A percentile compares a stretch with the other conserved stretches of the same genome.
Evolutionary conservation across 73 alveolate species (phyloP).

Genomic region (Paramecium caudatum): DNA sequence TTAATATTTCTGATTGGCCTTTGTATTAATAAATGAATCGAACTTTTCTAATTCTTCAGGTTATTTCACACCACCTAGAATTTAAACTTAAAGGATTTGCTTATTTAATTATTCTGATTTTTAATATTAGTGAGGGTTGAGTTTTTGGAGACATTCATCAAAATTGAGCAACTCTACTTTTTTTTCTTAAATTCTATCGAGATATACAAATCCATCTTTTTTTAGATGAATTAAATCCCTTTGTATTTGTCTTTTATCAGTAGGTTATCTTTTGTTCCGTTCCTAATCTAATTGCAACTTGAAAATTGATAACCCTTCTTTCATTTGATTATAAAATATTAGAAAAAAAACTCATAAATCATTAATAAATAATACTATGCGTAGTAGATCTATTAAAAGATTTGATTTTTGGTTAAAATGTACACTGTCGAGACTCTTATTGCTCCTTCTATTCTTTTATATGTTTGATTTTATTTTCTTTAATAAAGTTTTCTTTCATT

Average conservation of each 20-base stretch:
- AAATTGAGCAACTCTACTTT: conserved; percentile 2
- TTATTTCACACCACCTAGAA: conserved; percentile 26
- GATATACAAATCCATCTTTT: conserved; percentile 14
- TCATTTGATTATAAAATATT: too few relatives aligned
- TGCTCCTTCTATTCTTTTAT: conserved; percentile 7
- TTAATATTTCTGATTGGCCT: neutral
- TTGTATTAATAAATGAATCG: neutral
- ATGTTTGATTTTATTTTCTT: conserved; percentile 53
- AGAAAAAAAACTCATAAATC: too few relatives aligned
- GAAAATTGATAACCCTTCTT: neutral
- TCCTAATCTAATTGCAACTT: neutral
- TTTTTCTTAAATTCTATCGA: neutral
- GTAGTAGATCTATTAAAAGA: conserved; percentile 32
- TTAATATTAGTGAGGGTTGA: conserved; percentile 23
- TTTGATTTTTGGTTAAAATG: conserved; percentile 53
- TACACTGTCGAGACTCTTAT: conserved; percentile 12
- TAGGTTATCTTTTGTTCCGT: neutral
- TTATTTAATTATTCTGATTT: conserved; percentile 4
- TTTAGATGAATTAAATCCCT: neutral
- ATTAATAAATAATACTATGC: conserved; percentile 13
- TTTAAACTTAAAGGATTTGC: neutral
- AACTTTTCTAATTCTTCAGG: neutral
- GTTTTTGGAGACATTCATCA: neutral
- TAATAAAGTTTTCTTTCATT: neutral
- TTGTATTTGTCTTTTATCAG: conserved; percentile 15